Base-by-base conservation (phyloP, 2,329 filamentous ascomycete species). In the Colletotrichum echinochloae region DNA sequence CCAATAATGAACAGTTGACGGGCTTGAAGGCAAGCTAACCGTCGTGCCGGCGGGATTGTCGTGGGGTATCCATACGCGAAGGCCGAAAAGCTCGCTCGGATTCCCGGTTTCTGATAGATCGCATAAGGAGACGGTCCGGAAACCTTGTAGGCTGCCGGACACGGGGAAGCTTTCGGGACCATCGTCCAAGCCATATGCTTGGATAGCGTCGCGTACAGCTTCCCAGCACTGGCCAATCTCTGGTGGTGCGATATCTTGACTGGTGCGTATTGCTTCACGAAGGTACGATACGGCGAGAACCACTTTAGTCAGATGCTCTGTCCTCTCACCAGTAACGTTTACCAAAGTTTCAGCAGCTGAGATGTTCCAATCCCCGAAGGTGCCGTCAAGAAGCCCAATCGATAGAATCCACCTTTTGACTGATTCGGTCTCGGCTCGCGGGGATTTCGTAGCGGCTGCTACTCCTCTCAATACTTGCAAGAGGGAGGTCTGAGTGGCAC, bases 21-120 rank as follows among this genome's bases (percentile, higher is more conserved):
- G 78, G 65, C 81, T 79, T 9, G 77, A 77, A 64, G 79, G 79
- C 26, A 81, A 72, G 5, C 11, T n/a, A 23, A n/a, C 33, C 9
- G 71, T 69, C 18, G 77, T 72, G 23, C 73, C 75, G 5, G 75
- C 75, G 28, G 76, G 74, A 26, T 74, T 28, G 0, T 74, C 74
- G 60, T 79, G 76, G 2, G 78, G 77, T 30, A 78, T 59, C 76
- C 76, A 77, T 11, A 81, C 75, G 60, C 81, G 79, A 4, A 82
- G 74, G 9, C 79, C 75, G 51, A 78, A 77, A 2, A 79, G 76
- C 51, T 80, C 76, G 37, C 78, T 76, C 44, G 80, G 80, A 33
- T 65, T 73, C 0, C 76, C 77, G 44, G 79, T 70, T 23, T 75
- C 68, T 2, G 76, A 64, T 3, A 79, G 62, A 64, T 77, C 79